These are phyloP conservation scores for Heimioporus sp. DNA, from an alignment of 768 basidiomycete species.

Conservation along the genomic window DNA sequence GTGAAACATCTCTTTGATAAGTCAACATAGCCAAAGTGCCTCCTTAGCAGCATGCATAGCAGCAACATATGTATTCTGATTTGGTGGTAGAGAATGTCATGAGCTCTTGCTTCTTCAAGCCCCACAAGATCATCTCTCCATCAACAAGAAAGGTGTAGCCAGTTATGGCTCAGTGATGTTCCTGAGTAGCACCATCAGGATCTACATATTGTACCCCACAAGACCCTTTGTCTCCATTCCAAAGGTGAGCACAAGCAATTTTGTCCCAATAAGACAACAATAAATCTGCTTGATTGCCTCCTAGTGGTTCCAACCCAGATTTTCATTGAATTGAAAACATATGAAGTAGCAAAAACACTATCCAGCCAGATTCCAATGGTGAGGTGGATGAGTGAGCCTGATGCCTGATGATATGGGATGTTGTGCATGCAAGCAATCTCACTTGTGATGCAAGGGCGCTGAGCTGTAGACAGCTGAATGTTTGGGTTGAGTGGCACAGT, in stretches of 20 bases:
- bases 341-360: neutral
- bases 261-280: slow-evolving; percentile 11
- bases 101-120: slow-evolving; percentile 3
- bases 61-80: too few relatives aligned
- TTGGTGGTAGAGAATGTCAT: neutral
- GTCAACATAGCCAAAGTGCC: too few relatives aligned
- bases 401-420: neutral
- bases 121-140: slow-evolving; percentile 1
- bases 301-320: neutral
- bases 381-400: neutral
- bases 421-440: neutral
- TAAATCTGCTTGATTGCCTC: slow-evolving; percentile 6
- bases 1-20: too few relatives aligned
- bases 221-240: neutral
- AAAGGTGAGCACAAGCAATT: neutral
- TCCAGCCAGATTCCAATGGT: neutral
- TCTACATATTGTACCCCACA: neutral
- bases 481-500: neutral
- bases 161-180: neutral
- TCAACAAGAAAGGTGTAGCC: slow-evolving; percentile 3
- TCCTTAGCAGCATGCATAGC: too few relatives aligned
- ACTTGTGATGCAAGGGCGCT: neutral
- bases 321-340: neutral
- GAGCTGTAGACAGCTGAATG: neutral
- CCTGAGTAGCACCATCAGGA: slow-evolving; percentile 1